Base-by-base conservation (phyloP, 83 land plant species). In the Picea abies region DNA sequence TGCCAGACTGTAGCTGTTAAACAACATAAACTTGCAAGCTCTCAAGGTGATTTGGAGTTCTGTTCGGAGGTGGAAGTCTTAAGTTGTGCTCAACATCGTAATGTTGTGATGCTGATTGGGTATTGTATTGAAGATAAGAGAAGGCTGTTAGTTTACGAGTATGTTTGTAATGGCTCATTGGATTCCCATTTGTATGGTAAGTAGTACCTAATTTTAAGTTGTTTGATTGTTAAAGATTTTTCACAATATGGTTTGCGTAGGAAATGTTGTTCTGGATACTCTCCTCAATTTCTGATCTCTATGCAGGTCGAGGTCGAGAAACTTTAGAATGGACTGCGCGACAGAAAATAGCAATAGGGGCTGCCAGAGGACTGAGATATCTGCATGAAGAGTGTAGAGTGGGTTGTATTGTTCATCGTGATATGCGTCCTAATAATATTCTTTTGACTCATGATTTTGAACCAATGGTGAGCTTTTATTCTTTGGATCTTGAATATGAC, bases 341-440 rank as follows among this genome's bases (percentile, higher is more conserved):
- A 8, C 92, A 88, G 83, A 96, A 94, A 76, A 91, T 96, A 70
- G 98, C 96, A 6, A 85, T 96, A 61, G 96, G 96, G 39, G 93
- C 95, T 80, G 95, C 95, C 71, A 89, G 96, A 68, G 98, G 98
- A 16, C 85, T 96, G 83, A 76, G 98, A 78, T 96, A 96, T 79
- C 91, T 96, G 72, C 98, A 96, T 80, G 98, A 96, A 77, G 95
- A 94, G 69, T 96, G 98, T 76, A 88, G 98, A 83, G 98, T 96
- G 12, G 98, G 98, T 17, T 96, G 98, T 78, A 94, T 96, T 58
- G 89, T 96, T 6, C 98, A 96, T 80, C 92, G 98, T 41, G 98
- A 96, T 79, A 78, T 96, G 93, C 84, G 98, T 78, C 96, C 98
- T 39, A 94, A 96, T 70, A 96, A 96, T 63, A 96, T 96, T 77